Evolutionary conservation across 257 asterid species (phyloP).

Genomic region (Haberlea rhodopensis): DNA sequence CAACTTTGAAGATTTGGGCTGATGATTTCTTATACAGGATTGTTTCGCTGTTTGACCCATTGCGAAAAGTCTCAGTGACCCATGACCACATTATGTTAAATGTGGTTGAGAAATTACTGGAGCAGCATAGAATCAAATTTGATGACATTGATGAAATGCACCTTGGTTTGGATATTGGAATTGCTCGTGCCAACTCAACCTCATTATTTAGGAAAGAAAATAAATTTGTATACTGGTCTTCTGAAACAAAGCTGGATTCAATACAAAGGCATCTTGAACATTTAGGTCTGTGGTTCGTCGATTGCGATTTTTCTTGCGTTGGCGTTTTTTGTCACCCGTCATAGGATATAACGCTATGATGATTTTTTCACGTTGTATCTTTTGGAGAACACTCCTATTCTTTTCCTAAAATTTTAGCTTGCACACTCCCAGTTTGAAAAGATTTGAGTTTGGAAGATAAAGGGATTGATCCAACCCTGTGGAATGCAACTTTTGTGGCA

Average conservation of each 20-base stretch:
- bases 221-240: conserved; percentile 61
- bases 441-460: background rate
- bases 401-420: conserved; percentile 2
- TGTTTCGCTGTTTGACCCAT: conserved; percentile 34
- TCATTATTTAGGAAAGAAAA: conserved; percentile 25
- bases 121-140: conserved; percentile 37
- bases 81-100: conserved; percentile 31
- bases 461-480: background rate
- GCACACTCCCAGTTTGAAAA: background rate
- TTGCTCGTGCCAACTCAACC: conserved; percentile 35
- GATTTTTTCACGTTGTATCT: background rate
- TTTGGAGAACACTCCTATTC: background rate
- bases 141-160: conserved; percentile 48
- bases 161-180: conserved; percentile 42
- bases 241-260: conserved; percentile 33
- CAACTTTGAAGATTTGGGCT: conserved; percentile 46
- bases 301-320: conserved; percentile 67
- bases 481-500: background rate
- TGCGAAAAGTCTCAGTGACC: conserved; percentile 41
- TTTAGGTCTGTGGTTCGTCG: conserved; percentile 58
- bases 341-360: conserved; percentile 27
- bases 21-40: conserved; percentile 39
- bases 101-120: conserved; percentile 51
- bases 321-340: conserved; percentile 71
- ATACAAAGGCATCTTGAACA: conserved; percentile 56